Percentiles rank a stretch among this genome's conserved stretches.
Evolutionary conservation across 371 early-diverging fungal species (phyloP).

Genomic region (Thermomucor indicae-seudaticae): DNA sequence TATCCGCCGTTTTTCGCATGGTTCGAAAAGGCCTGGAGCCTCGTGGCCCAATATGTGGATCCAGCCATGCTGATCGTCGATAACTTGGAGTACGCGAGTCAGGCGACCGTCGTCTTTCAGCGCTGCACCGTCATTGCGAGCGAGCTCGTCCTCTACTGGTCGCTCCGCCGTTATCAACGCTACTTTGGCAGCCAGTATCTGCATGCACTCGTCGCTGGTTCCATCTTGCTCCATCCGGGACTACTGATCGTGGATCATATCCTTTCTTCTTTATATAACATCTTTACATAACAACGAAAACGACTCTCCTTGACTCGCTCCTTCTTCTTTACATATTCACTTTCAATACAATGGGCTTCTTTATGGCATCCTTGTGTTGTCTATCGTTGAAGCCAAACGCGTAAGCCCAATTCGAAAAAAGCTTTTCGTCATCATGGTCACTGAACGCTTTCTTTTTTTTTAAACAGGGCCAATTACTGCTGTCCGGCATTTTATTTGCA

Average conservation of each 20-base stretch:
- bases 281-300: background rate
- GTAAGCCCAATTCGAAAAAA: constrained; percentile 29
- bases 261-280: constrained; percentile 23
- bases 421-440: background rate
- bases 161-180: constrained; percentile 51
- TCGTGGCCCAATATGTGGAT: constrained; percentile 64
- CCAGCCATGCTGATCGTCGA: constrained; percentile 72
- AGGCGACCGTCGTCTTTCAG: constrained; percentile 79
- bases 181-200: constrained; percentile 35
- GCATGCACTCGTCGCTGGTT: constrained; percentile 43
- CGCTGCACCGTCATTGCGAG: constrained; percentile 77
- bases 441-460: background rate
- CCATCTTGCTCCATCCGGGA: constrained; percentile 82
- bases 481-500: constrained; percentile 82
- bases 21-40: constrained; percentile 82
- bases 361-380: constrained; percentile 83
- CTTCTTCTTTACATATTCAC: constrained; percentile 69
- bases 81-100: constrained; percentile 64
- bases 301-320: background rate
- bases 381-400: constrained; percentile 72
- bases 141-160: constrained; percentile 75
- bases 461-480: constrained; percentile 59
- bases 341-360: constrained; percentile 97
- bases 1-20: constrained; percentile 98
- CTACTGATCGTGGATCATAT: constrained; percentile 81